Evolutionary conservation across 2,329 filamentous ascomycete species (phyloP).

Genomic region (Diaporthe eres): DNA sequence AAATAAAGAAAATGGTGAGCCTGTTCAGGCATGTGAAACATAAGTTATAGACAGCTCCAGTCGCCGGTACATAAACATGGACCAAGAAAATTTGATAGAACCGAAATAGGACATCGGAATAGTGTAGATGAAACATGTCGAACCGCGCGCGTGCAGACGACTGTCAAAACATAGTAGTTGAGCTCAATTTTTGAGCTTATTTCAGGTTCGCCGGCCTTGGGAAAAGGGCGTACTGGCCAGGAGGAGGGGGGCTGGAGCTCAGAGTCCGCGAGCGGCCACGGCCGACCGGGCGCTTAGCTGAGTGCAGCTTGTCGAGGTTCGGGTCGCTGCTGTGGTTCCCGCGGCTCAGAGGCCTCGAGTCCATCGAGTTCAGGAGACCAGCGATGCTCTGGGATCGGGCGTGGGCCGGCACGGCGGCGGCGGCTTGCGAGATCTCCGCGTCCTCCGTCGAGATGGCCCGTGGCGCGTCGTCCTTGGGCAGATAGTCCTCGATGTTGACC

Average conservation of each 20-base stretch:
- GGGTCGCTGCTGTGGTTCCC: conserved; percentile 49
- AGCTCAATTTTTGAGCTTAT: conserved; percentile 1
- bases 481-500: conserved; percentile 51
- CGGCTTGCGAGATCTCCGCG: conserved; percentile 49
- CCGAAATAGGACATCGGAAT: background rate
- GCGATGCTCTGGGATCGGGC: conserved; percentile 38
- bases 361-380: conserved; percentile 33
- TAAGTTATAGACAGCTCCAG: background rate
- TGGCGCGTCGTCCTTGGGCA: conserved; percentile 43
- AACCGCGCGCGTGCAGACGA: too few relatives aligned
- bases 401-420: conserved; percentile 45
- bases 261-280: conserved; percentile 62
- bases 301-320: conserved; percentile 45
- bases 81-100: background rate
- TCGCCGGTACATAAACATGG: conserved; percentile 1
- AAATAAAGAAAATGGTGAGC: conserved; percentile 5
- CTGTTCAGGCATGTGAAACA: conserved; percentile 1
- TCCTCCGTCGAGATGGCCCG: conserved; percentile 39
- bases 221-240: conserved; percentile 64
- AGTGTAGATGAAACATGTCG: conserved; percentile 15
- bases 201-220: conserved; percentile 47
- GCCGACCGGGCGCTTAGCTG: conserved; percentile 46
- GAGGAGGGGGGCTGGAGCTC: conserved; percentile 60
- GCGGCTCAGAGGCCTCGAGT: conserved; percentile 40
- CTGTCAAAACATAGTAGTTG: background rate